Evolutionary conservation across 345 rosid species (phyloP).

Genomic region (Populus davidiana): DNA sequence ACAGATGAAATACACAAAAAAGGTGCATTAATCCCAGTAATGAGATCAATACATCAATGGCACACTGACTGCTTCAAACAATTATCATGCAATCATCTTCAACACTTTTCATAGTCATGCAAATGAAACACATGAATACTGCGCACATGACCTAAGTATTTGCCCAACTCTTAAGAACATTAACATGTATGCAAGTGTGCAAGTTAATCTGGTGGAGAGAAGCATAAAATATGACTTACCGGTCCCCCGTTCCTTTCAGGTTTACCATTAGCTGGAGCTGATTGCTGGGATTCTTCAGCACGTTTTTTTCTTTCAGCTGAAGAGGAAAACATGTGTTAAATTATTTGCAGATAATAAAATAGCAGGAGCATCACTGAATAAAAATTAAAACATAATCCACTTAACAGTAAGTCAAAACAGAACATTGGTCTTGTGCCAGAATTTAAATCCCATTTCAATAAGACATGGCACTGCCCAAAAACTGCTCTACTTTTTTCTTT

Average conservation of each 20-base stretch:
- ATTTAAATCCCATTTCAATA: not conserved
- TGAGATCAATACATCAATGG: not conserved
- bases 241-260: constrained; percentile 49
- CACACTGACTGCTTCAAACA: not conserved
- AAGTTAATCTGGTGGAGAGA: not conserved
- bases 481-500: no score
- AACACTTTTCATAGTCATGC: not conserved
- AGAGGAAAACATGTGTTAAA: constrained; percentile 15
- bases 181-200: not conserved
- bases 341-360: not conserved
- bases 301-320: constrained; percentile 81
- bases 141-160: not conserved
- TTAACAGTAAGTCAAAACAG: not conserved
- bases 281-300: constrained; percentile 60
- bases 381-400: not conserved
- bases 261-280: constrained; percentile 57
- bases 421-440: not conserved
- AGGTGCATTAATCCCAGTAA: not conserved
- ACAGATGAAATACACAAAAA: not conserved
- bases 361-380: not conserved
- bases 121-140: not conserved
- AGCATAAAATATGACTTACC: constrained; percentile 36
- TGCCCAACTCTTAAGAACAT: not conserved
- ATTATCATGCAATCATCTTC: not conserved
- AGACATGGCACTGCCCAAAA: not conserved